These are phyloP conservation scores for Laguncularia racemosa DNA, from an alignment of 345 rosid genomes.

Conservation along the genomic window DNA sequence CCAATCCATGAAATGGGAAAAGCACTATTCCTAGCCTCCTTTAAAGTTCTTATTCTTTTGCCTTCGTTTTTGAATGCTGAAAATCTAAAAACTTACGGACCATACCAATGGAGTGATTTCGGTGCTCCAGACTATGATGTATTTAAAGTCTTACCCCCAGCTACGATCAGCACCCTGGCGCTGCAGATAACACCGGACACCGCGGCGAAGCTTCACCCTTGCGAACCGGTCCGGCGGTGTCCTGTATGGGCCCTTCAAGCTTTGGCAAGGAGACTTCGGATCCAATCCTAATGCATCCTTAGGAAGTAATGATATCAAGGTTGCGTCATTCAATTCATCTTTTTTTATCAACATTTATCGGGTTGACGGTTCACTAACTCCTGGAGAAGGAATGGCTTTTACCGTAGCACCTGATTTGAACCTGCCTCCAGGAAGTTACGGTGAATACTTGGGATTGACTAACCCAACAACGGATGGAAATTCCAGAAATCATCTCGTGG, in stretches of 20 bases:
- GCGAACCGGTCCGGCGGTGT: constrained; percentile 21
- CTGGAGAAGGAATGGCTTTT: constrained; percentile 35
- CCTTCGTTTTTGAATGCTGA: too few relatives aligned
- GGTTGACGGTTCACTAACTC: background rate
- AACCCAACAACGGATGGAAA: constrained; percentile 26
- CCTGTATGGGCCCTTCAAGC: constrained; percentile 17
- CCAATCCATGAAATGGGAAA: too few relatives aligned
- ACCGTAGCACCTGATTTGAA: constrained; percentile 23
- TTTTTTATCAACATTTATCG: constrained; percentile 27
- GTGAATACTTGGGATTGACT: constrained; percentile 32
- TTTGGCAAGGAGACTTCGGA: constrained; percentile 11
- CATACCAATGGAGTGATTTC: constrained; percentile 16
- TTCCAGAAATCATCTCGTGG: constrained; percentile 24
- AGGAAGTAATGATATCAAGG: background rate
- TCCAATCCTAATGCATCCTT: too few relatives aligned
- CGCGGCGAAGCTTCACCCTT: constrained; percentile 12
- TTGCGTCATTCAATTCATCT: constrained; percentile 33
- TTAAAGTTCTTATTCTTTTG: too few relatives aligned
- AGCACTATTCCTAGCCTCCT: too few relatives aligned
- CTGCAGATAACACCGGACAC: constrained; percentile 36
- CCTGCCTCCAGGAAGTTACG: constrained; percentile 16
- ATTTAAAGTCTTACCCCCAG: constrained; percentile 7
- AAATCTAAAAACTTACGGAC: too few relatives aligned
- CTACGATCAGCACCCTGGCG: constrained; percentile 21
- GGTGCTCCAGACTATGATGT: constrained; percentile 8